Conservation (phyloP, 139 green algal genomes). For the Coccomyxa sp. region DNA sequence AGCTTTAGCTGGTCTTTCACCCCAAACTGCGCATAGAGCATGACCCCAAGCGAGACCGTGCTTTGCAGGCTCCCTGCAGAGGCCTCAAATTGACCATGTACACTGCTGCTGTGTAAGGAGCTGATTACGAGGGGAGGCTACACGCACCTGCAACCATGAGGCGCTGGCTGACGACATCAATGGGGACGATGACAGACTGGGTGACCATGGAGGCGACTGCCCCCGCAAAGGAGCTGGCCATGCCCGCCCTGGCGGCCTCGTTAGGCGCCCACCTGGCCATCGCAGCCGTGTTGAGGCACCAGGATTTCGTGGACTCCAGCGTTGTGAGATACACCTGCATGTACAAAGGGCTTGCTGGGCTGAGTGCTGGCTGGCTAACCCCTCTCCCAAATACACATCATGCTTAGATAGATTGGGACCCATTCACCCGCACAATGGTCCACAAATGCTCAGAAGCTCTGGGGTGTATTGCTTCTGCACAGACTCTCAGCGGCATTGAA, state of each 20-base stretch:
- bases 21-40: no score
- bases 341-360: not conserved
- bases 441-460: no score
- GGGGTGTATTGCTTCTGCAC: no score
- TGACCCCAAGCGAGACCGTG: no score
- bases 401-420: no score
- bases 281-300: not conserved
- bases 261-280: conserved; percentile 13
- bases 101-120: no score
- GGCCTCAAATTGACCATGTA: no score
- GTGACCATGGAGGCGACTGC: conserved; percentile 60
- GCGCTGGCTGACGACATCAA: conserved; percentile 75
- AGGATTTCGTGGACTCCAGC: conserved; percentile 13
- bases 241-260: conserved; percentile 40
- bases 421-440: no score
- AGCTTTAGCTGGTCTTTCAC: no score
- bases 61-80: no score
- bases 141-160: conserved; percentile 51
- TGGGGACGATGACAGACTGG: conserved; percentile 81
- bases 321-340: conserved; percentile 28
- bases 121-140: no score
- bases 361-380: not conserved
- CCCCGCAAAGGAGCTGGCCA: conserved; percentile 67
- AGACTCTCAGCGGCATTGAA: no score
- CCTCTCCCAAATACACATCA: not conserved